Conservation (phyloP, 257 asterid species). For the Thymus mandschuricus region DNA sequence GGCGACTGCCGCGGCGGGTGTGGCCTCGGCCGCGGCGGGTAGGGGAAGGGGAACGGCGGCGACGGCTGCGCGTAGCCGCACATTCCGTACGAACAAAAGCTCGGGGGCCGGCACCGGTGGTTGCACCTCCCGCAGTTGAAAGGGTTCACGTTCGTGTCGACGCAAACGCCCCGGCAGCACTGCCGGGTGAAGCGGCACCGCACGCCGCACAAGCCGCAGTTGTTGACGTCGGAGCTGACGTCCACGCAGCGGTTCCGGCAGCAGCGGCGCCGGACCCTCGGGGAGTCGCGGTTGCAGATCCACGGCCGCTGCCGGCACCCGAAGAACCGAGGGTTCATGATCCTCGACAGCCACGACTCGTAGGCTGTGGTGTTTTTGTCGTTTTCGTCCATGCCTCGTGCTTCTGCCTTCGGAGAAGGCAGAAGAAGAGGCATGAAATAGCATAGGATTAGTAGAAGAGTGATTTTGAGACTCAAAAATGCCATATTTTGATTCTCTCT, state of each 20-base stretch:
- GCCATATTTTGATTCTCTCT: neutral
- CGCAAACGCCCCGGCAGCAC: conserved; percentile 65
- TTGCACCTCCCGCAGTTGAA: conserved; percentile 65
- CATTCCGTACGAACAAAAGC: conserved; percentile 53
- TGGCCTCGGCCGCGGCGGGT: conserved; percentile 3
- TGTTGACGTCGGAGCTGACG: conserved; percentile 52
- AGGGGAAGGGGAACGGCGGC: conserved; percentile 45
- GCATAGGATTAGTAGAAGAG: neutral
- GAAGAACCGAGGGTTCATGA: conserved; percentile 23
- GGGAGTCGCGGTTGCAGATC: conserved; percentile 54
- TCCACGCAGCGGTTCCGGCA: conserved; percentile 70
- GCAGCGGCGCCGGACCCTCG: conserved; percentile 39
- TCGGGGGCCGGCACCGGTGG: conserved; percentile 44
- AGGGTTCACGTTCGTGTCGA: conserved; percentile 46
- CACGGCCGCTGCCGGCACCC: conserved; percentile 67
- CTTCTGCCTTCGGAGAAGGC: neutral
- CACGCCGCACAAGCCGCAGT: conserved; percentile 69
- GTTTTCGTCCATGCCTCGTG: conserved; percentile 6
- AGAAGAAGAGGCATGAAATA: neutral
- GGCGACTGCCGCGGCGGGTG: conserved; percentile 20
- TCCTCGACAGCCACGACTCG: conserved; percentile 39
- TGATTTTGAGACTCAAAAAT: neutral
- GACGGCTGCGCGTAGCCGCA: conserved; percentile 64
- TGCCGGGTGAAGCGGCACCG: conserved; percentile 66
- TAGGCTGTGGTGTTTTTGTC: conserved; percentile 32